Evolutionary conservation across 129 eudicot species (phyloP).

Genomic region (Arctium minus): DNA sequence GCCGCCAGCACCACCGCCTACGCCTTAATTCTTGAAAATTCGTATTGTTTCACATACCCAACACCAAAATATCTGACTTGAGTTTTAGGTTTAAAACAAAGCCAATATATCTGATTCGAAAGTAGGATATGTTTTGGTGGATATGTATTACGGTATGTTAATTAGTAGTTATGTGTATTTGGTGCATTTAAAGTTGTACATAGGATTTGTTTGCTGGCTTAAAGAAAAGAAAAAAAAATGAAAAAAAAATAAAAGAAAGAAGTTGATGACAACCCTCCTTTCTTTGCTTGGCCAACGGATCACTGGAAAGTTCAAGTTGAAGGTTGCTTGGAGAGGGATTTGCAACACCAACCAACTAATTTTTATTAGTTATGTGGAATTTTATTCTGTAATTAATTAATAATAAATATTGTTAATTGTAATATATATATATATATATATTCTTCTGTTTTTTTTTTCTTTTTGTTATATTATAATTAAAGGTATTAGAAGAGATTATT

Average conservation of each 20-base stretch:
- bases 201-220: not conserved
- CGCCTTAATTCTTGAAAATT: not conserved
- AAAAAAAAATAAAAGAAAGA: not conserved
- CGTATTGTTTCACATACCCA: not conserved
- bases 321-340: slow-evolving; percentile 22
- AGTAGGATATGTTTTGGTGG: not conserved
- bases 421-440: not conserved
- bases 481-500: not conserved
- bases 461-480: not conserved
- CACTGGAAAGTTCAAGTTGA: slow-evolving; percentile 24
- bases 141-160: not conserved
- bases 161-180: not conserved
- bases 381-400: not conserved
- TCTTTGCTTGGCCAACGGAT: slow-evolving; percentile 4
- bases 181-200: slow-evolving; percentile 13
- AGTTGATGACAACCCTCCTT: not conserved
- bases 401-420: not conserved
- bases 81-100: not conserved
- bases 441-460: not conserved
- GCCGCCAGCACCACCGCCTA: slow-evolving; percentile 21
- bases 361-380: slow-evolving; percentile 10
- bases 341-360: not conserved
- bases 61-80: not conserved
- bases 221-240: not conserved
- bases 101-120: not conserved